Base-by-base conservation (phyloP, 441 rosid species). In the Adansonia grandidieri region DNA sequence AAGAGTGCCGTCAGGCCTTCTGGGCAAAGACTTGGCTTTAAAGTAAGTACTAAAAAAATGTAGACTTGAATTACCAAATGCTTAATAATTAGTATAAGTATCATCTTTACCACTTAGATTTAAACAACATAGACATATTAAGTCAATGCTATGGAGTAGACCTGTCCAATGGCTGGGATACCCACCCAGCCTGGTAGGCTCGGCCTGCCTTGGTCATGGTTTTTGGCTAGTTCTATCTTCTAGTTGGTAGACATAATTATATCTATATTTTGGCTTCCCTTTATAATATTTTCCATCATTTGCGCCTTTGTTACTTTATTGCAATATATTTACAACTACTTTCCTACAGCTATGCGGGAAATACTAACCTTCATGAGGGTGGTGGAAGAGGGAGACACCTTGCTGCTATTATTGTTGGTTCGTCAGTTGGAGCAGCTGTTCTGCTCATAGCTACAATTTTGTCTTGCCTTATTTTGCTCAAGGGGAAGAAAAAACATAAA, bases 361-460 rank as follows among this genome's bases (percentile, higher is more conserved):
- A 96, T 78, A 19, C 81, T 77, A 73, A 88, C 80, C 92, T 96
- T 82, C 86, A 22, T 68, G 79, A 83, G 80, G 80, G 81, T 63
- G 83, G 80, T 28, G 83, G 80, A 75, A 85, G 78, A 78, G 82
- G 76, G 74, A 94, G 80, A 84, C 86, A 84, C 73, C 81, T 80
- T 19, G 78, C 63, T 78, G 83, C 88, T 56, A 80, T 90, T 65
- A 81, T 91, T 42, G 97, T 91, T 45, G 97, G 95, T 80, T 81
- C 91, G 69, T 86, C 93, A 65, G 80, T 90, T 70, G 99, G 98
- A 81, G 99, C 94, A 56, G 85, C 88, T 71, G 65, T 91, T 84
- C 84, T 96, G 82, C 88, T 96, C 51, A 77, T 94, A 28, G 91
- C 81, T 78, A 86, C 92, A 28, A 74, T 90, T 50, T 74, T 85